Evolutionary conservation across 371 early-diverging fungal genomes (phyloP), one percentile per base, ranked within the genome.

Genomic region (Rhizopus arrhizus): DNA sequence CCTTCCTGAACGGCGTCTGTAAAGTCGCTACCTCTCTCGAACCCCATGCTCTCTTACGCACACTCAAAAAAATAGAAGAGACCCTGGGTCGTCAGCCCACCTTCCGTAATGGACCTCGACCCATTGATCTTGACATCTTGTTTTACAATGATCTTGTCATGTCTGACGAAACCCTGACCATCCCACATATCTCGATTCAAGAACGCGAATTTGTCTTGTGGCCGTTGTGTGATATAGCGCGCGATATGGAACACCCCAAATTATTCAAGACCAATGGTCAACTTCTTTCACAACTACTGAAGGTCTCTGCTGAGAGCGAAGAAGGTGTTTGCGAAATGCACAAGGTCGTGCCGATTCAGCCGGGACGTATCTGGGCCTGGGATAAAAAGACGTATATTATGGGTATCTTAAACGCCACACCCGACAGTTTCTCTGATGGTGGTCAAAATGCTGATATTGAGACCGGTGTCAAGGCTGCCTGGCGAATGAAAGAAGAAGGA

Each of bases 401-500:
- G 99, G 99, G 97, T 40, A 95, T 99, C 35, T 77, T 99, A 33
- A 99, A 98, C 66, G 89, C 92, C 13, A 98, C 99, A 0, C 98
- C 97, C 2, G 99, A 99, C 74, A 92, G 93, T 64, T 99, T 99
- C 74, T 91, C 91, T 46, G 99, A 97, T 63, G 99, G 97, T 56
- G 97, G 97, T 38, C 72, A 78, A 50, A 84, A 83, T 62, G 68
- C 58, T 38, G 77, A 84, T 12, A 55, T 86, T 1, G 91, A 89
- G 13, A 58, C 72, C 1, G 99, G 97, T 2, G 86, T 87, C 12
- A 72, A 69, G 10, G 85, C 87, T 12, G 92, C 94, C 1, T 72
- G 82, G 49, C 70, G 77, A 29, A 89, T 96, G 88, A 72, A 89
- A 13, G 74, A 74, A 9, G 86, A 86, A 40, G 97, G 97, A 11